phyloP scores from a whole-genome alignment of 148 eudicot species.

The Spergularia marina region DNA sequence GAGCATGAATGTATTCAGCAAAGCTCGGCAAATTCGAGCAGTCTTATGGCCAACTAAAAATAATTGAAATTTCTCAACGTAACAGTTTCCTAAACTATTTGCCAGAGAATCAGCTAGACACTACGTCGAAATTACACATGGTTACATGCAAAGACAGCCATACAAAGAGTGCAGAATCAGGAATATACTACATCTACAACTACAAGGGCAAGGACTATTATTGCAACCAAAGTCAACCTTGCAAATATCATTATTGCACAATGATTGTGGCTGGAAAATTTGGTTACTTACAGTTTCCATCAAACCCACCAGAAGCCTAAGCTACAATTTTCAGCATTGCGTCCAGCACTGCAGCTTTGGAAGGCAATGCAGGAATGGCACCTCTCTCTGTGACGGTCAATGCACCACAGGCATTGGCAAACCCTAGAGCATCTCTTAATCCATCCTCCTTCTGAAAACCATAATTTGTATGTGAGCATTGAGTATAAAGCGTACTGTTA shows the following conservation, averaged over 20 bases:
- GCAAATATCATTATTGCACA: constrained; percentile 17
- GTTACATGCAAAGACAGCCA: constrained; percentile 1
- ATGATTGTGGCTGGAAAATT: constrained; percentile 17
- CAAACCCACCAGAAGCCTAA: constrained; percentile 23
- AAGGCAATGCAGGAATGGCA: constrained; percentile 95
- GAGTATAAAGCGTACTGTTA: not conserved
- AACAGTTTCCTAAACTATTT: constrained; percentile 3
- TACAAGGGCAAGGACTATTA: constrained; percentile 16
- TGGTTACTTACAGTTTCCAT: constrained; percentile 13
- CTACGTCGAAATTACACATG: constrained; percentile 11
- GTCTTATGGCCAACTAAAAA: not conserved
- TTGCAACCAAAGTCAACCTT: constrained; percentile 10
- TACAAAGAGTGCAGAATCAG: not conserved
- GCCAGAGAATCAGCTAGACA: not conserved
- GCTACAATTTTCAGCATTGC: constrained; percentile 62
- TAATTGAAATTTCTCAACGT: not conserved
- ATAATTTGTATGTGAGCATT: too few species aligned
- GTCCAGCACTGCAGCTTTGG: constrained; percentile 55
- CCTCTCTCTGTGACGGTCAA: constrained; percentile 92
- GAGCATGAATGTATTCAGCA: not conserved
- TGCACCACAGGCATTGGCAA: constrained; percentile 94
- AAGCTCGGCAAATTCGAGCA: not conserved
- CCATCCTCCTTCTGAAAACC: constrained; percentile 55
- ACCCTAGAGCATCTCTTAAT: constrained; percentile 71
- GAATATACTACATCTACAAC: constrained; percentile 2